Percentiles rank a stretch among this genome's conserved stretches.
phyloP scores from a whole-genome alignment of 2,329 filamentous ascomycete genomes.

The Ploettnerulaceae sp. region DNA sequence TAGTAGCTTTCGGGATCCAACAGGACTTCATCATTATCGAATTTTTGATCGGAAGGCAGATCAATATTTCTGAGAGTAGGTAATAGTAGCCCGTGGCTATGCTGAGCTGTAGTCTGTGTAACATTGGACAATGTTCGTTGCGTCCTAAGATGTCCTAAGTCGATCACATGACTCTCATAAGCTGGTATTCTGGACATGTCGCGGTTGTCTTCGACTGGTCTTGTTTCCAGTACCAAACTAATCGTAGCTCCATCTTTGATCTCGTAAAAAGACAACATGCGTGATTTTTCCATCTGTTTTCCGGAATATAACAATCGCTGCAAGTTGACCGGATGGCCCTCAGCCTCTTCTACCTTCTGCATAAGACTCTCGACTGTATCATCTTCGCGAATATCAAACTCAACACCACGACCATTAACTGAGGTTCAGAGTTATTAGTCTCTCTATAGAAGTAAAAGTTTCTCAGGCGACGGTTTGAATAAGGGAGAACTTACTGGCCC shows the following conservation, averaged over 20 bases:
- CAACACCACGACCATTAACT: too few species aligned
- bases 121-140: too few species aligned
- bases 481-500: too few species aligned
- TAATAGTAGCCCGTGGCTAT: neutral
- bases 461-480: too few species aligned
- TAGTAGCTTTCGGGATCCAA: neutral
- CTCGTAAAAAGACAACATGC: neutral
- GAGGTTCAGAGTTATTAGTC: neutral
- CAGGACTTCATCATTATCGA: neutral
- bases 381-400: neutral
- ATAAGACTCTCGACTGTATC: neutral
- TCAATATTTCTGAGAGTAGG: neutral
- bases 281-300: neutral
- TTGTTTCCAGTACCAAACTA: neutral
- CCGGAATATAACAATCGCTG: neutral
- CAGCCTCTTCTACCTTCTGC: neutral
- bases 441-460: neutral
- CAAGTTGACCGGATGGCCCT: neutral
- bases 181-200: too few species aligned
- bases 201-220: too few species aligned
- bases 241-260: neutral
- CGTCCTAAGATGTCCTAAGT: too few species aligned
- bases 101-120: neutral
- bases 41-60: neutral
- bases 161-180: too few species aligned